phyloP scores from a whole-genome alignment of 1,139 yeast genomes.

The Debaryomyces subglobosus region DNA sequence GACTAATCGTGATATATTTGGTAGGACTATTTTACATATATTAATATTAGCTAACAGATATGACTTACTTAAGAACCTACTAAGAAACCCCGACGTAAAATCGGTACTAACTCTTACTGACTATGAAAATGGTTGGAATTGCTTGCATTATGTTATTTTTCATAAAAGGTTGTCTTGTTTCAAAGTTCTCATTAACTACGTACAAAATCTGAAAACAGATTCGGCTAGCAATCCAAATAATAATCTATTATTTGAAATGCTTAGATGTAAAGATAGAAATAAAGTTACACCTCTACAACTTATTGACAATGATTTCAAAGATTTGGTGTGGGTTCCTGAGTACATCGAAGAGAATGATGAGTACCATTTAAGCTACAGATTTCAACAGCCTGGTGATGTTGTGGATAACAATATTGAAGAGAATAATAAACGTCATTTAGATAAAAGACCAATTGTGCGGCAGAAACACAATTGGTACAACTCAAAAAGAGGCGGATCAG shows the following conservation, averaged over 20 bases:
- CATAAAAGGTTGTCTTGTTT: conserved; percentile 63
- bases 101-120: conserved; percentile 52
- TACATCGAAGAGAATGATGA: conserved; percentile 40
- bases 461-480: conserved; percentile 32
- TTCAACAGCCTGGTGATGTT: conserved; percentile 9
- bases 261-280: conserved; percentile 67
- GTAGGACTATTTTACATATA: conserved; percentile 68
- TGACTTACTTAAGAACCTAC: conserved; percentile 48
- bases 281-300: conserved; percentile 67
- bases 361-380: conserved; percentile 28
- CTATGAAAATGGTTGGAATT: conserved; percentile 82
- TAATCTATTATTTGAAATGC: conserved; percentile 35
- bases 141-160: conserved; percentile 70
- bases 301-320: conserved; percentile 45
- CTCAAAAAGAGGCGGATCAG: conserved; percentile 56
- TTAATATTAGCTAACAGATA: conserved; percentile 55
- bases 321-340: conserved; percentile 47
- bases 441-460: background rate
- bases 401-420: background rate
- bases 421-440: background rate
- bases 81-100: conserved; percentile 48
- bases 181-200: conserved; percentile 46
- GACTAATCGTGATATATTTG: conserved; percentile 65
- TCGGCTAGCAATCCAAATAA: conserved; percentile 19
- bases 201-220: conserved; percentile 23